These are phyloP conservation scores for Pestalotiopsis sp. DNA, from an alignment of 2,329 filamentous ascomycete species.

Conservation along the genomic window DNA sequence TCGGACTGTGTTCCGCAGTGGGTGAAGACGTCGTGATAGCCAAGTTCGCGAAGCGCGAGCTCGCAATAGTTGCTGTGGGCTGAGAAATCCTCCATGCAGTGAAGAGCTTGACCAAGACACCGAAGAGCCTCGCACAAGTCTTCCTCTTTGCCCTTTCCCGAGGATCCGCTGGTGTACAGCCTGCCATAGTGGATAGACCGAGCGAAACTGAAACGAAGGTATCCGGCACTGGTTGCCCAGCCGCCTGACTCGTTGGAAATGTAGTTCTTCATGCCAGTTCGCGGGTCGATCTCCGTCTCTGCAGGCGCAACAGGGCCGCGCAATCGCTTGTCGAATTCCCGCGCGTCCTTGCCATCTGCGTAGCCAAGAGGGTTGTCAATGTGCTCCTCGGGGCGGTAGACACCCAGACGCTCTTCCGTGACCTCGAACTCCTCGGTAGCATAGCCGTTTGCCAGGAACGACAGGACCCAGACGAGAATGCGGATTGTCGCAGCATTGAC, in stretches of 20 bases:
- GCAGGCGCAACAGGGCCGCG: constrained; percentile 74
- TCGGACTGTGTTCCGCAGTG: constrained; percentile 71
- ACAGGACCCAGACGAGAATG: constrained; percentile 79
- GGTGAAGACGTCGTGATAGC: constrained; percentile 69
- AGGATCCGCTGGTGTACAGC: constrained; percentile 69
- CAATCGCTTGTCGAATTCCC: constrained; percentile 78
- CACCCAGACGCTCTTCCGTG: constrained; percentile 76
- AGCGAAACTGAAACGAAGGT: constrained; percentile 75
- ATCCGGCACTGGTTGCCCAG: constrained; percentile 90
- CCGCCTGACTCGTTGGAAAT: constrained; percentile 87
- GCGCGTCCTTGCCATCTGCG: constrained; percentile 83
- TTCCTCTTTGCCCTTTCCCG: constrained; percentile 67
- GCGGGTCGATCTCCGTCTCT: constrained; percentile 73
- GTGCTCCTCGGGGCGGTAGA: constrained; percentile 77
- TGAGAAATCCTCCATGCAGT: constrained; percentile 78
- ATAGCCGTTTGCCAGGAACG: constrained; percentile 81
- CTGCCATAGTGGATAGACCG: constrained; percentile 79
- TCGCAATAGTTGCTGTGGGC: constrained; percentile 87
- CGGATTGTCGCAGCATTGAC: constrained; percentile 79
- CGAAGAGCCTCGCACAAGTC: constrained; percentile 81
- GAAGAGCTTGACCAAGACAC: constrained; percentile 75
- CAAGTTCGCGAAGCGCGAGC: constrained; percentile 73
- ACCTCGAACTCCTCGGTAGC: constrained; percentile 87
- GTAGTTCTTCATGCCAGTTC: constrained; percentile 99
- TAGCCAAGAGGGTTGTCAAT: constrained; percentile 84